Evolutionary conservation across 75 land plant genomes (phyloP).

Genomic region (Ceratopteris richardii): DNA sequence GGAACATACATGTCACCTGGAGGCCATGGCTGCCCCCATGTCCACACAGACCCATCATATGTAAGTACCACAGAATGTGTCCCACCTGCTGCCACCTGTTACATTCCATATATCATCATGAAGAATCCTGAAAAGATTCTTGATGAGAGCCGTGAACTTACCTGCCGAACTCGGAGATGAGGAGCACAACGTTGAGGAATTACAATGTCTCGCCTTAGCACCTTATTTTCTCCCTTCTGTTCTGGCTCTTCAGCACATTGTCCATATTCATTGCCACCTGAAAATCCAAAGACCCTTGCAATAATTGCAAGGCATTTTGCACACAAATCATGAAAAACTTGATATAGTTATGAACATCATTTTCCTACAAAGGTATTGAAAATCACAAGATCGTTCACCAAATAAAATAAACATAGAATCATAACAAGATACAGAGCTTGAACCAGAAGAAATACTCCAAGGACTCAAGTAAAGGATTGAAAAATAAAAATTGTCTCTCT

Average conservation of each 20-base stretch:
- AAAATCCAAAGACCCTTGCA: constrained; percentile 9
- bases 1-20: constrained; percentile 85
- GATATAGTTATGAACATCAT: no score
- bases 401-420: no score
- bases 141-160: constrained; percentile 1
- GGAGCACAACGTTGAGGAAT: constrained; percentile 88
- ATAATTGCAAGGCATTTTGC: not conserved
- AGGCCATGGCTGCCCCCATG: constrained; percentile 99
- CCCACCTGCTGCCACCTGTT: constrained; percentile 96
- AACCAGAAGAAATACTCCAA: no score
- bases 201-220: constrained; percentile 66
- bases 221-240: constrained; percentile 56
- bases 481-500: no score
- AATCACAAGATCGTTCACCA: no score
- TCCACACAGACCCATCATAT: constrained; percentile 88
- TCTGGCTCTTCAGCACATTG: constrained; percentile 92
- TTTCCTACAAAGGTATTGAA: no score
- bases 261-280: constrained; percentile 98
- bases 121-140: not conserved
- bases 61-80: constrained; percentile 95
- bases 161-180: constrained; percentile 78
- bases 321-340: no score
- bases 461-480: no score
- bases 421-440: no score
- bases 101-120: not conserved